A percentile compares a stretch with the other conserved stretches of the same genome.
These are phyloP conservation scores for Cupressus sempervirens DNA, from an alignment of 75 land plant genomes.

Conservation along the genomic window DNA sequence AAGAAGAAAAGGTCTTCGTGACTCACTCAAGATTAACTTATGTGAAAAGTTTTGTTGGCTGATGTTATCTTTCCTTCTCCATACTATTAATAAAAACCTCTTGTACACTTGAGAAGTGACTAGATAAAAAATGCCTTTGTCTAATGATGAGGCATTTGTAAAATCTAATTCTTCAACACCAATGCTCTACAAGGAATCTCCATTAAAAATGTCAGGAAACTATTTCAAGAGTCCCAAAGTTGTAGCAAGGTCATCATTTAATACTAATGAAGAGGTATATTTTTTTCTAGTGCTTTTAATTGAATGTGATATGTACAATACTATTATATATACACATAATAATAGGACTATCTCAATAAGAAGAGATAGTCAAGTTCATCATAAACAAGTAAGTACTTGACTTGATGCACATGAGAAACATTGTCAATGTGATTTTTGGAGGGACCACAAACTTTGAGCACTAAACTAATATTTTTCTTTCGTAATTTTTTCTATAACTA, in stretches of 20 bases:
- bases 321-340: background rate
- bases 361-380: background rate
- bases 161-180: background rate
- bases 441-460: background rate
- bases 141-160: background rate
- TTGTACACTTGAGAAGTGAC: background rate
- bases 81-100: too few species aligned
- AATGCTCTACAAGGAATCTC: background rate
- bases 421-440: slow-evolving; percentile 8
- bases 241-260: background rate
- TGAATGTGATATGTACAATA: background rate
- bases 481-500: background rate
- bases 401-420: background rate
- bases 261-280: slow-evolving; percentile 4
- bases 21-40: background rate
- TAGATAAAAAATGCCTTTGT: background rate
- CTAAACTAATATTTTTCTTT: background rate
- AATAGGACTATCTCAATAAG: background rate
- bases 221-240: background rate
- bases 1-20: background rate
- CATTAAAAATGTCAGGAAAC: background rate
- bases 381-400: background rate
- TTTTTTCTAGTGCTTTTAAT: background rate
- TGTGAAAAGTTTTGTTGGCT: background rate
- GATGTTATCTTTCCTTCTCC: background rate